Evolutionary conservation across 805 yeast genomes (phyloP), one percentile per base, ranked within the genome.

Genomic region (Yarrowia sp.): DNA sequence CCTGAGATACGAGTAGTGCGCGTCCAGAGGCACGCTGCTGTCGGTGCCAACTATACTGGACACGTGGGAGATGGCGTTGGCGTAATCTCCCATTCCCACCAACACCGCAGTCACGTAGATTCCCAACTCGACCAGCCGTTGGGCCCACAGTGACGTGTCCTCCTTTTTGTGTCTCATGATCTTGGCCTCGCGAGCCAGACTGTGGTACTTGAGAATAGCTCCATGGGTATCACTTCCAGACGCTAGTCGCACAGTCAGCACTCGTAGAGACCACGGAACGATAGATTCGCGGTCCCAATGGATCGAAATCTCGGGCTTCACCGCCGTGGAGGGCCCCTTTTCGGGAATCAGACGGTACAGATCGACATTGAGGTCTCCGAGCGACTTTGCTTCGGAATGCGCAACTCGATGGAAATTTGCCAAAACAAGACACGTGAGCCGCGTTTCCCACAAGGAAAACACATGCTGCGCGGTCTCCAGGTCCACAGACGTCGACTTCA

Each of bases 121-220:
- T 13, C 80, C 80, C 34, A 76, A 70, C 9, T 72, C 70, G 14
- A 74, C 69, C 46, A 75, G 67, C 10, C 77, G 71, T 10, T 49
- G 47, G 7, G 46, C 58, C 76, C 74, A 76, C 38, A 52, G 56
- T 15, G 60, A 58, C 24, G 36, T 9, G 20, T 53, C 46, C 10
- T 12, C 58, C 20, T 70, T 67, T 30, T 63, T 61, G 17, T 43
- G 43, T 10, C 73, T 69, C 46, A 72, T 74, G 8, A 64, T 60
- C 20, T 79, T 70, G 0, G 80, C 79, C 40, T 78, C 81, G 9
- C 75, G 70, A 0, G 78, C 79, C 56, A 79, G 67, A 9, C 71
- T 61, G 66, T 79, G 79, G 69, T 76, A 76, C 43, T 69, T 69
- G 53, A 72, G 73, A 9, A 79, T 68, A 1, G 79, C 76, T 8